Conservation (phyloP, 2,329 filamentous ascomycete genomes). For the Diaporthe citri region DNA sequence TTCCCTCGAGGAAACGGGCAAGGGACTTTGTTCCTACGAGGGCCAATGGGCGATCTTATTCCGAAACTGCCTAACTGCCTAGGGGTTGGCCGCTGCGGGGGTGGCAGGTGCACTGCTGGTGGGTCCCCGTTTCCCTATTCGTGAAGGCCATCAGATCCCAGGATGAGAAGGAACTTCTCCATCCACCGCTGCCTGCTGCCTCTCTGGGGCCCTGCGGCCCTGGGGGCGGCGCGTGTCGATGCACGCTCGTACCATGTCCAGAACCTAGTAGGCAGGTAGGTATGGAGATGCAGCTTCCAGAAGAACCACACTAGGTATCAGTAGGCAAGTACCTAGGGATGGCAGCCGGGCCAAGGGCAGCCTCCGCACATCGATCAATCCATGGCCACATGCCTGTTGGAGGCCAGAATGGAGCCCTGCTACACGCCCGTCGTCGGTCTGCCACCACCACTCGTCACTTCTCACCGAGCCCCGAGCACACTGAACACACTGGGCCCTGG, state of each 20-base stretch:
- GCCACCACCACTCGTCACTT: background rate
- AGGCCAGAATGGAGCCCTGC: slow-evolving; percentile 7
- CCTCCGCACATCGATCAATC: background rate
- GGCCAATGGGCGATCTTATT: slow-evolving; percentile 20
- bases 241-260: background rate
- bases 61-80: slow-evolving; percentile 30
- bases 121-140: slow-evolving; percentile 27
- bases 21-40: slow-evolving; percentile 17
- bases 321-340: background rate
- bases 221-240: background rate
- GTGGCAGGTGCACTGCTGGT: slow-evolving; percentile 30
- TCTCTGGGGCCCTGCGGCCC: background rate
- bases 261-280: background rate
- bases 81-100: slow-evolving; percentile 26
- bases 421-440: slow-evolving; percentile 1
- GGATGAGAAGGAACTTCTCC: slow-evolving; percentile 1
- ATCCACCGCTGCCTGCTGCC: slow-evolving; percentile 14
- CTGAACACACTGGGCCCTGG: background rate
- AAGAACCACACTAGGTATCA: background rate
- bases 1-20: slow-evolving; percentile 15
- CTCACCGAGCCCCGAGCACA: background rate
- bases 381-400: slow-evolving; percentile 7
- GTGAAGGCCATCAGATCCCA: slow-evolving; percentile 12
- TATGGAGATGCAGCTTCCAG: background rate
- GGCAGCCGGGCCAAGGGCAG: background rate